Percentiles rank a stretch among this genome's conserved stretches.
These are phyloP conservation scores for Adenanthera pavonina DNA, from an alignment of 306 rosid species.

Conservation along the genomic window DNA sequence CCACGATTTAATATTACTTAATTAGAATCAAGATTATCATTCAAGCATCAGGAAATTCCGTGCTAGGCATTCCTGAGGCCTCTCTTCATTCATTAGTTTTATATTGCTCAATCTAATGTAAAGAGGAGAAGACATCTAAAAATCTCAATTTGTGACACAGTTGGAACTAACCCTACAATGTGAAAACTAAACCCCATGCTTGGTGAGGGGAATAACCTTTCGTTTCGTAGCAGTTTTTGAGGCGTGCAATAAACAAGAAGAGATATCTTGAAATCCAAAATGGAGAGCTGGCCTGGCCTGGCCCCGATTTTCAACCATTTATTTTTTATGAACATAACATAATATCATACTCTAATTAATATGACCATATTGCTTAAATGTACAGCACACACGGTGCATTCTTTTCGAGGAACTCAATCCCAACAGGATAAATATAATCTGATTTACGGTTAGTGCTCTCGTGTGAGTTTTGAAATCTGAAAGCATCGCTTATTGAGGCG, in stretches of 20 bases:
- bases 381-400: background rate
- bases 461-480: conserved; percentile 27
- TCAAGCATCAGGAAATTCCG: too few relatives aligned
- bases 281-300: background rate
- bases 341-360: background rate
- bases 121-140: too few relatives aligned
- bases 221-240: background rate
- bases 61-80: too few relatives aligned
- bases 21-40: too few relatives aligned
- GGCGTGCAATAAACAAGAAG: background rate
- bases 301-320: conserved; percentile 15
- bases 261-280: conserved; percentile 2
- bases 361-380: background rate
- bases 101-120: too few relatives aligned
- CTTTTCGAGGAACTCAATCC: background rate
- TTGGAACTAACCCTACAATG: too few relatives aligned
- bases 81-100: too few relatives aligned
- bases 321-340: background rate
- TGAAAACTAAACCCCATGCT: too few relatives aligned
- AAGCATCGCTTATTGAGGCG: conserved; percentile 20
- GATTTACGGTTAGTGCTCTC: conserved; percentile 25
- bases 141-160: too few relatives aligned
- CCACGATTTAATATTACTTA: too few relatives aligned
- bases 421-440: background rate
- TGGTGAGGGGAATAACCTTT: too few relatives aligned